These are phyloP conservation scores for Neurospora sp. DNA, from an alignment of 495 filamentous ascomycete species.

Conservation along the genomic window DNA sequence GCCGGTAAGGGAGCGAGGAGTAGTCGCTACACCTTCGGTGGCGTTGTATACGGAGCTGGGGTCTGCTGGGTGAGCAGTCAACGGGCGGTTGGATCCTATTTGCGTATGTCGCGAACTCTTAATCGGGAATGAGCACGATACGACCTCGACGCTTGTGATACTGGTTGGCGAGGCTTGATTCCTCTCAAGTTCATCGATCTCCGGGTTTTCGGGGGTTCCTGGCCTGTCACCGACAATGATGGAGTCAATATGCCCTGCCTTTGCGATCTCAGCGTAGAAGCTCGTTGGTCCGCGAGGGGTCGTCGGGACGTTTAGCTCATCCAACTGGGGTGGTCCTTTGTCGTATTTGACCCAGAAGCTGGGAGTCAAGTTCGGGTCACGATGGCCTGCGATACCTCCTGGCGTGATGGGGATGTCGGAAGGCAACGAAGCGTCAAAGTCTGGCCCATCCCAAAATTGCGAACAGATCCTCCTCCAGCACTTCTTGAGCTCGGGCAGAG, in stretches of 20 bases:
- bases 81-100: conserved; percentile 31
- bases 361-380: conserved; percentile 41
- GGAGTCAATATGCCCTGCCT: conserved; percentile 36
- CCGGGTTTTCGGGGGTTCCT: conserved; percentile 27
- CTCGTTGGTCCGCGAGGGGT: conserved; percentile 23
- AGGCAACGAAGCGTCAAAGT: conserved; percentile 45
- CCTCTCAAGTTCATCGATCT: conserved; percentile 15
- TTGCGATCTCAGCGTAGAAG: conserved; percentile 39
- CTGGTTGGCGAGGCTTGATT: conserved; percentile 40
- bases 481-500: conserved; percentile 87
- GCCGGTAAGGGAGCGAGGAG: conserved; percentile 41
- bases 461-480: conserved; percentile 92
- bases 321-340: conserved; percentile 30
- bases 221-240: conserved; percentile 31
- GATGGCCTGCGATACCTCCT: conserved; percentile 53
- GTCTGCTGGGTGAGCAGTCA: conserved; percentile 56
- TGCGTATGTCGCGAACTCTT: conserved; percentile 41
- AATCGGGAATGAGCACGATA: conserved; percentile 77
- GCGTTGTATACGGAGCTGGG: conserved; percentile 36
- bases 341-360: conserved; percentile 34
- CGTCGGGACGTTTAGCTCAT: conserved; percentile 20
- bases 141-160: conserved; percentile 47
- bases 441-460: conserved; percentile 71
- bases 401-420: conserved; percentile 63
- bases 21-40: conserved; percentile 37